These are phyloP conservation scores for Escovopsis weberi DNA, from an alignment of 2,329 filamentous ascomycete genomes.

Conservation along the genomic window DNA sequence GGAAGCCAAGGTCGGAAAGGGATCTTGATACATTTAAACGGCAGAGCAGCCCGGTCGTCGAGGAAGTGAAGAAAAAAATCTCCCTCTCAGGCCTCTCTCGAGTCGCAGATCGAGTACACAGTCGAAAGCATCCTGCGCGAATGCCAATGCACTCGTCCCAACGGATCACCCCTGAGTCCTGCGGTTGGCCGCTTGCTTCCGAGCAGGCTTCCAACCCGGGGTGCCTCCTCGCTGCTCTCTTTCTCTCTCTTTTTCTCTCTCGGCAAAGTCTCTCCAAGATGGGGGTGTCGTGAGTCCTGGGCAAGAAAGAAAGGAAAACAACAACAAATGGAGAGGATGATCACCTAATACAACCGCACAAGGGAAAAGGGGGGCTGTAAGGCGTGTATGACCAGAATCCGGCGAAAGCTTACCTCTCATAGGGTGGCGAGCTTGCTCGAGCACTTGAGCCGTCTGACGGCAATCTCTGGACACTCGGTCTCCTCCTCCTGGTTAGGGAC, in stretches of 20 bases:
- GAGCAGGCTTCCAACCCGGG: too few species aligned
- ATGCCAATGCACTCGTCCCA: not conserved
- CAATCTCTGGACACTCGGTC: conserved; percentile 2
- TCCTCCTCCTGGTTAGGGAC: conserved; percentile 1
- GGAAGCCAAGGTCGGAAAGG: not conserved
- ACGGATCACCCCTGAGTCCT: not conserved
- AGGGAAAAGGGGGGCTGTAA: not conserved
- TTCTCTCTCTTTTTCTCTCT: too few species aligned
- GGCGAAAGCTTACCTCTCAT: conserved; percentile 26
- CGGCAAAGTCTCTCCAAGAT: too few species aligned
- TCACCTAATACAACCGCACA: not conserved
- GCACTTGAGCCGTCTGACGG: conserved; percentile 28
- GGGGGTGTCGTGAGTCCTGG: too few species aligned
- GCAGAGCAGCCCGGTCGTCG: conserved; percentile 1
- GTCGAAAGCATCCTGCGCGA: not conserved
- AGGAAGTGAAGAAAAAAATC: not conserved
- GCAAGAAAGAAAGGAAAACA: not conserved
- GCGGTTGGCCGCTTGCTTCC: too few species aligned
- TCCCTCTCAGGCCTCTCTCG: conserved; percentile 3
- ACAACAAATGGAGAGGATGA: not conserved
- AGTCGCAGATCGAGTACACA: too few species aligned
- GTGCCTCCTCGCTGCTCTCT: too few species aligned
- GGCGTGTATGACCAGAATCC: not conserved
- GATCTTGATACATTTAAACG: not conserved
- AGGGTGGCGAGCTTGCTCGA: conserved; percentile 32